Base-by-base conservation (phyloP, 1,284 basidiomycete species). In the Leccinum fuscescens region DNA sequence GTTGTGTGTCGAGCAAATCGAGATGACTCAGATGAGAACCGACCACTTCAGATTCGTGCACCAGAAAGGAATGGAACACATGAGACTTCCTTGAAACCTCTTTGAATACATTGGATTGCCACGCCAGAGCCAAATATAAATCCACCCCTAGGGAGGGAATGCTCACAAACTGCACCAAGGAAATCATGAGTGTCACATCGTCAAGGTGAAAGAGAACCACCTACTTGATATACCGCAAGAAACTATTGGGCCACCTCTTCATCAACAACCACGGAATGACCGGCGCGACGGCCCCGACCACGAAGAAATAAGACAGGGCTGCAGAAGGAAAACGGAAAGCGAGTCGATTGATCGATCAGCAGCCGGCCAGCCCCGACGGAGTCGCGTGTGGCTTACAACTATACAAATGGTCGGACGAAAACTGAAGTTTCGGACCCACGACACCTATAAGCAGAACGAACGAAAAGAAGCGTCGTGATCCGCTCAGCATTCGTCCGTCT, bases 1-100 rank as follows among this genome's bases (percentile, higher is more conserved):
- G 58, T 51, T 48, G 17, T 15, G 37, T 42, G 29, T 15, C 31
- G 2, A 48, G 3, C 29, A 15, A 12, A 8, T 50, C 22, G 15
- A 51, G 15, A 39, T 31, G 29, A 31, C 29, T 31, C 29, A 31
- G 29, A 31, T 9, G 14, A 20, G 54, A 48, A 80, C 89, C 57
- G 65, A 94, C 93, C 33, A 96, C 94, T 78, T 98, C 96, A 1
- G 97, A 98, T 79, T 99, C 97, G 69, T 94, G 96, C 0, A 99
- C 96, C 22, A 99, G 81, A 78, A 98, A 98, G 3, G 92, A 89
- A 73, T 99, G 97, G 70, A 99, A 98, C 68, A 88, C 90, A 73
- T 95, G 88, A 9, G 88, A 88, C 74, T 93, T 97, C 61, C 96
- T 85, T 46, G 99, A 80, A 4, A 93, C 88, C 60, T 90, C 89